Conservation (phyloP, 768 basidiomycete species). For the Suillus weaverae region DNA sequence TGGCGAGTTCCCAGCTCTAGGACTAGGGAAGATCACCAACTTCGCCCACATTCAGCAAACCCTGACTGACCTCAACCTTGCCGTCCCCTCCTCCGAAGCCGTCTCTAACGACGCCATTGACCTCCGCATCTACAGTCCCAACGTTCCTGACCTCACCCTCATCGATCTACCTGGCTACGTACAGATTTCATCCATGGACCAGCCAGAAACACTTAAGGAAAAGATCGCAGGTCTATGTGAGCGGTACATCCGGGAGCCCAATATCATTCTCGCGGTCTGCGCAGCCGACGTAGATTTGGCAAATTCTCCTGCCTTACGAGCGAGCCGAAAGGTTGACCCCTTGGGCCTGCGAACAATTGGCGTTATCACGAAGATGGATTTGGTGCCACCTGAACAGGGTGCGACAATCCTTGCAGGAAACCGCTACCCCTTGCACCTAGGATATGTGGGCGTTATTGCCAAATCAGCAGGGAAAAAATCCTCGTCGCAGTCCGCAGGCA, state of each 20-base stretch:
- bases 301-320: conserved; percentile 93
- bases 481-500: conserved; percentile 47
- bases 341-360: conserved; percentile 90
- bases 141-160: conserved; percentile 95
- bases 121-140: conserved; percentile 92
- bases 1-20: conserved; percentile 91
- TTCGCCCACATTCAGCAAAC: conserved; percentile 92
- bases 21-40: conserved; percentile 85
- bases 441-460: conserved; percentile 95
- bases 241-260: conserved; percentile 98
- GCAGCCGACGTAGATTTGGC: conserved; percentile 98
- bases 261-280: conserved; percentile 96
- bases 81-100: conserved; percentile 85
- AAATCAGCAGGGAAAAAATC: conserved; percentile 66
- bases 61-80: conserved; percentile 91
- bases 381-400: conserved; percentile 83
- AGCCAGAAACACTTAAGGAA: conserved; percentile 91
- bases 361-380: conserved; percentile 98
- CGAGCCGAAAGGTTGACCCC: conserved; percentile 92
- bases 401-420: conserved; percentile 81
- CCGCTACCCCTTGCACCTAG: conserved; percentile 94
- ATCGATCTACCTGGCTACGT: conserved; percentile 98
- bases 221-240: conserved; percentile 90
- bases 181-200: conserved; percentile 92
- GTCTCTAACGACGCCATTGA: conserved; percentile 93